phyloP scores from a whole-genome alignment of 371 early-diverging fungal genomes.

The Choanephora cucurbitarum region DNA sequence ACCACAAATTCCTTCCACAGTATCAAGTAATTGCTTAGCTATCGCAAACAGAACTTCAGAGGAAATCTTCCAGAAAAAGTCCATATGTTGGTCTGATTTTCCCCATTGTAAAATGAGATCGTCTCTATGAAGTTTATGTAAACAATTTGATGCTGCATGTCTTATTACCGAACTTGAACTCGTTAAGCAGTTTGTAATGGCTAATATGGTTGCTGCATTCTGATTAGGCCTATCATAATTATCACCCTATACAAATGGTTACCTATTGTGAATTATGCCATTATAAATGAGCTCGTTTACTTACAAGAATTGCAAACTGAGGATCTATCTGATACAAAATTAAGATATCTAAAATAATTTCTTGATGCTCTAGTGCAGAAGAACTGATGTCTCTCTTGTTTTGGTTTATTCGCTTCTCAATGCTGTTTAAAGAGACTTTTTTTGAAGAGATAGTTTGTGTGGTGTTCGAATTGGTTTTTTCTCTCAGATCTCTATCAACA shows the following conservation, averaged over 20 bases:
- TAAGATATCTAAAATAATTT: constrained; percentile 66
- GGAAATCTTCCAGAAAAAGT: constrained; percentile 67
- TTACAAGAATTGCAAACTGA: constrained; percentile 62
- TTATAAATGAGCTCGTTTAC: constrained; percentile 1
- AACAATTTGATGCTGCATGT: constrained; percentile 63
- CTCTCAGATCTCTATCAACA: constrained; percentile 32
- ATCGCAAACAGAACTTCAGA: constrained; percentile 53
- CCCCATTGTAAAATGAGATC: constrained; percentile 62
- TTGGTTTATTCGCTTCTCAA: constrained; percentile 17
- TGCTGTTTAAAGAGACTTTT: constrained; percentile 7
- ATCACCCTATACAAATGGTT: constrained; percentile 19
- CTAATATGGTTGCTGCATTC: constrained; percentile 57
- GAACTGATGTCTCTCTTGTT: constrained; percentile 33
- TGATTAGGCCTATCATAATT: constrained; percentile 46
- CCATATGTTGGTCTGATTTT: constrained; percentile 35
- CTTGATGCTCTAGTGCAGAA: constrained; percentile 54
- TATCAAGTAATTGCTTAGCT: constrained; percentile 53
- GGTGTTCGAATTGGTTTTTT: constrained; percentile 14
- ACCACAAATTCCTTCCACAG: constrained; percentile 48
- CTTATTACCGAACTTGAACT: constrained; percentile 57
- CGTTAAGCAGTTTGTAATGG: constrained; percentile 62
- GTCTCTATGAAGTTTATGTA: constrained; percentile 58
- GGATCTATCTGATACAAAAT: constrained; percentile 71
- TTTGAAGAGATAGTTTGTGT: constrained; percentile 6
- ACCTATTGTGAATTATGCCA: neutral